Evolutionary conservation across 176 grass and related monocot genomes (phyloP).

Genomic region (Poa pratensis): DNA sequence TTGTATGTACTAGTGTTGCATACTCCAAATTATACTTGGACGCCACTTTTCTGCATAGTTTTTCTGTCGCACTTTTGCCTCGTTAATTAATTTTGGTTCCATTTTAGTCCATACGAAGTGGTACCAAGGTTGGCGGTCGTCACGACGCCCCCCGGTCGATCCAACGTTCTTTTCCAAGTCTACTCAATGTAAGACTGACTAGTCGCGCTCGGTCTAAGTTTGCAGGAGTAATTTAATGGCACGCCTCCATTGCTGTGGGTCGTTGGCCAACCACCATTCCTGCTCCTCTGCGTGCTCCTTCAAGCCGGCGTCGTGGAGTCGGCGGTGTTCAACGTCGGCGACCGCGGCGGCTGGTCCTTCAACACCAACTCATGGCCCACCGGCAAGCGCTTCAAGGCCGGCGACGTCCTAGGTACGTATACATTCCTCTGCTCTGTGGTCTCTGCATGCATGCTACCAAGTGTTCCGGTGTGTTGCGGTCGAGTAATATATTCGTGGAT

Average conservation of each 20-base stretch:
- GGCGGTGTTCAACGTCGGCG: conserved; percentile 65
- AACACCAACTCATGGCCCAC: conserved; percentile 41
- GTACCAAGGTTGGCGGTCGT: neutral
- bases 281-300: conserved; percentile 53
- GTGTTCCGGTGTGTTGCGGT: too few species aligned
- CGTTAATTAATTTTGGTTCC: neutral
- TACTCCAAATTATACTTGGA: neutral
- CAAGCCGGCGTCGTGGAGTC: conserved; percentile 23
- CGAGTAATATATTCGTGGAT: too few species aligned
- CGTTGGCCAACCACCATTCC: conserved; percentile 46
- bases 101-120: neutral
- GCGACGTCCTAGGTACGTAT: conserved; percentile 52
- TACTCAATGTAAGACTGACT: neutral
- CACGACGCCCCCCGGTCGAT: neutral
- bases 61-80: neutral
- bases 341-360: conserved; percentile 56
- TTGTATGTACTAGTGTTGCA: too few species aligned
- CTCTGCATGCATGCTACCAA: neutral
- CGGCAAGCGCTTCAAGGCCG: conserved; percentile 65
- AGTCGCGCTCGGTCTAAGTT: neutral
- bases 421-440: neutral
- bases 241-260: conserved; percentile 52
- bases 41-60: neutral
- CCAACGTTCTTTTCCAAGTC: neutral
- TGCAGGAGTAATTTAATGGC: conserved; percentile 38